Evolutionary conservation across 2,329 filamentous ascomycete genomes (phyloP).

Genomic region (Lachnellula hyalina): DNA sequence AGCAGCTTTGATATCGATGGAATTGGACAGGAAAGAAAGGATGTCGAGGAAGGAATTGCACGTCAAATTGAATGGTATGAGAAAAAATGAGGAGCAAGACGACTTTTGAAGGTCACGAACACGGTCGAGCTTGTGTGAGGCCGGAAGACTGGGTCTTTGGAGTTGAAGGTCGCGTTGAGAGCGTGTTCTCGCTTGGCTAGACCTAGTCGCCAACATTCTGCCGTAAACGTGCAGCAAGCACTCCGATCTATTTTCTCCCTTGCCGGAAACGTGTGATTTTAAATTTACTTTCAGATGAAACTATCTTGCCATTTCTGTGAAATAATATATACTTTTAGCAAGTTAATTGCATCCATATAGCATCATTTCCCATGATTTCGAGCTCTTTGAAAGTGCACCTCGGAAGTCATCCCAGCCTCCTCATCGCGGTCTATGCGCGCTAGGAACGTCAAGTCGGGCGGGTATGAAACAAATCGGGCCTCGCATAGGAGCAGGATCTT

Average conservation of each 20-base stretch:
- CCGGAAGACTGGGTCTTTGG: slow-evolving; percentile 18
- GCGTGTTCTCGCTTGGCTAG: not conserved
- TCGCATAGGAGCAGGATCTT: slow-evolving; percentile 7
- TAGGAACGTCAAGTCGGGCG: slow-evolving; percentile 10
- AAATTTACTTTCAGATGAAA: not conserved
- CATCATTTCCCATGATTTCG: not conserved
- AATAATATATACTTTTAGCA: not conserved
- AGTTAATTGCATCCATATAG: not conserved
- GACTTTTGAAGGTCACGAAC: slow-evolving; percentile 26
- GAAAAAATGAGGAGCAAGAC: slow-evolving; percentile 9
- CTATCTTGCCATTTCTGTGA: not conserved
- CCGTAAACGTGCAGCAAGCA: not conserved
- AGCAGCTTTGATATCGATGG: slow-evolving; percentile 1
- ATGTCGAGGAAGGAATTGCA: slow-evolving; percentile 5
- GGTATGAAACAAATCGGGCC: slow-evolving; percentile 21
- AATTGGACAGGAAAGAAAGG: slow-evolving; percentile 5
- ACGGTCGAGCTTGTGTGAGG: slow-evolving; percentile 19
- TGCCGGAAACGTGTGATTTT: not conserved
- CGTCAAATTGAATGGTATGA: slow-evolving; percentile 6
- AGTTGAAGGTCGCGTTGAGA: slow-evolving; percentile 8
- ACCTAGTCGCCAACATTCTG: not conserved
- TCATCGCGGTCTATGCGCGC: slow-evolving; percentile 6
- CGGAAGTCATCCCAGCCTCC: slow-evolving; percentile 16
- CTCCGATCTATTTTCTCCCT: not conserved
- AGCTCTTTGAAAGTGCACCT: not conserved